Conservation (phyloP, 495 filamentous ascomycete genomes). For the Aspergillus heteromorphus region DNA sequence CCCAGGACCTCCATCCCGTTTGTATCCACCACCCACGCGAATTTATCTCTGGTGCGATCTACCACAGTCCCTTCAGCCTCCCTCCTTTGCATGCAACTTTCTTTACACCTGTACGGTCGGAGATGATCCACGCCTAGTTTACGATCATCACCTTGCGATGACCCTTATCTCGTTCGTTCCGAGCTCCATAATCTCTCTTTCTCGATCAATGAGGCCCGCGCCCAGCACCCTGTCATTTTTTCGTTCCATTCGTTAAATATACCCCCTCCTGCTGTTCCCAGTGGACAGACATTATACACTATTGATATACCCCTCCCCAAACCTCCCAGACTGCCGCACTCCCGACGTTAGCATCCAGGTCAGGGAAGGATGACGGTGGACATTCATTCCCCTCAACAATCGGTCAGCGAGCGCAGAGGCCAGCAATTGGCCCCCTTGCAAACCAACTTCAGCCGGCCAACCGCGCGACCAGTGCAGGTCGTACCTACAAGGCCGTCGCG, state of each 20-base stretch:
- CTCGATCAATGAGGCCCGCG: background rate
- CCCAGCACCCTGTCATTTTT: background rate
- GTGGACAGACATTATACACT: background rate
- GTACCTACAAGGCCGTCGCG: constrained; percentile 27
- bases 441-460: constrained; percentile 38
- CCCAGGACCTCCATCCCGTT: background rate
- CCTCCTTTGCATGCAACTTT: background rate
- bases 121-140: background rate
- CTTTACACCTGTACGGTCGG: background rate
- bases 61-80: background rate
- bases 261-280: background rate
- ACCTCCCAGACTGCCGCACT: background rate
- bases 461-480: constrained; percentile 10
- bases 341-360: background rate
- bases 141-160: background rate
- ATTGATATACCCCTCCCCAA: background rate
- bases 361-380: constrained; percentile 16
- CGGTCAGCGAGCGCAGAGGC: constrained; percentile 37
- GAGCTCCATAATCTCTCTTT: background rate
- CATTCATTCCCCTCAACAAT: constrained; percentile 16
- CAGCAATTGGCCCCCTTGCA: constrained; percentile 33
- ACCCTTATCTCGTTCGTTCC: background rate
- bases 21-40: background rate
- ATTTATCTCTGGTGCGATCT: background rate
- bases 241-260: background rate